A percentile compares a stretch with the other conserved stretches of the same genome.
Evolutionary conservation across 805 yeast species (phyloP).

Genomic region (Maudiozyma barnettii): DNA sequence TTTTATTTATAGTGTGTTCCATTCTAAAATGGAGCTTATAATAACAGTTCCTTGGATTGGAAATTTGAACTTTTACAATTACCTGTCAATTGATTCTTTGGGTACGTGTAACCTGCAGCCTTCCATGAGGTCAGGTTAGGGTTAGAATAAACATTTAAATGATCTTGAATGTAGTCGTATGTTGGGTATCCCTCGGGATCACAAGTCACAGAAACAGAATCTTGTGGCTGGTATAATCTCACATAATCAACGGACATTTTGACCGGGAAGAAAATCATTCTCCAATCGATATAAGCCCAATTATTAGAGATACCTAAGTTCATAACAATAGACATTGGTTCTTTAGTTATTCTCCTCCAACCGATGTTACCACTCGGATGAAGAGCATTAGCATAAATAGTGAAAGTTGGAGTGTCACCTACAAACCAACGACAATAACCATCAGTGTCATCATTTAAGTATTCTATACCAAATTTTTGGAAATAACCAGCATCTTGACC

Average conservation of each 20-base stretch:
- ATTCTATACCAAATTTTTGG: constrained; percentile 76
- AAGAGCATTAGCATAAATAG: constrained; percentile 62
- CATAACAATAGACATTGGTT: constrained; percentile 84
- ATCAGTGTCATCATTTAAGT: constrained; percentile 51
- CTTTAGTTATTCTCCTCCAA: constrained; percentile 72
- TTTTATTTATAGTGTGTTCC: neutral
- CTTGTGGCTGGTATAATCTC: constrained; percentile 77
- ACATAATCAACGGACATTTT: constrained; percentile 74
- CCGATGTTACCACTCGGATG: constrained; percentile 88
- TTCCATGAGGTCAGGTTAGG: constrained; percentile 67
- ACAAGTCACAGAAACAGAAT: constrained; percentile 55
- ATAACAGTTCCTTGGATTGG: neutral
- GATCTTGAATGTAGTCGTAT: constrained; percentile 64
- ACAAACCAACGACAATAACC: constrained; percentile 85
- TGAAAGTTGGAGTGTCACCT: constrained; percentile 68
- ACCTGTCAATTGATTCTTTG: constrained; percentile 51
- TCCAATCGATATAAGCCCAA: constrained; percentile 94
- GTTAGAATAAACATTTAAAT: constrained; percentile 58
- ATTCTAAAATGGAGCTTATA: neutral
- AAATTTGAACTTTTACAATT: constrained; percentile 34
- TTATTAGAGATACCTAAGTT: constrained; percentile 84
- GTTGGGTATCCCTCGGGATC: constrained; percentile 87
- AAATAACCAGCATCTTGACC: constrained; percentile 44
- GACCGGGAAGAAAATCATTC: constrained; percentile 64
- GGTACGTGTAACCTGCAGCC: constrained; percentile 60